Evolutionary conservation across 1,139 yeast genomes (phyloP).

Genomic region (Protomyces lactucae-debilis): DNA sequence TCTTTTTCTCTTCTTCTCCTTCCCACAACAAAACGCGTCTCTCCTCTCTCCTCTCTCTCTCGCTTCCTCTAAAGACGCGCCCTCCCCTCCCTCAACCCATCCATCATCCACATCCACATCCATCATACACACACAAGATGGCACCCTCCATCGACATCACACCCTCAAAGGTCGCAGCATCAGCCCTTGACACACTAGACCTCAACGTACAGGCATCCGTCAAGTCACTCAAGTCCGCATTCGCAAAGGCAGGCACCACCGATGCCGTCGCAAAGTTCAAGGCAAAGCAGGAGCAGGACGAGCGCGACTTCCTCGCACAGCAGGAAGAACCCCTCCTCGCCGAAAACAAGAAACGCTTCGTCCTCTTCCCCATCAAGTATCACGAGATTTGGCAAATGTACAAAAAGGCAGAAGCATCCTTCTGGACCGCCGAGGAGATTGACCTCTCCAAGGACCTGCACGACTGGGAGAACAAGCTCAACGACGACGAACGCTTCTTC

Average conservation of each 20-base stretch:
- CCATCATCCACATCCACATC: background rate
- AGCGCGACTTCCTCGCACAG: constrained; percentile 7
- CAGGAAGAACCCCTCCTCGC: constrained; percentile 66
- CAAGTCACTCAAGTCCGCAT: constrained; percentile 19
- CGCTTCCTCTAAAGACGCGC: background rate
- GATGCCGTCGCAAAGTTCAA: constrained; percentile 24
- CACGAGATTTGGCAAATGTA: constrained; percentile 99
- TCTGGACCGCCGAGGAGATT: constrained; percentile 99
- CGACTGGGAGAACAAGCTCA: constrained; percentile 85
- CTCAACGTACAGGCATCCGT: constrained; percentile 18
- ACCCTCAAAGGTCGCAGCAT: constrained; percentile 25
- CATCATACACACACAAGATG: background rate
- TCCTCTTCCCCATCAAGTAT: constrained; percentile 93
- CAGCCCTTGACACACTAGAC: constrained; percentile 16
- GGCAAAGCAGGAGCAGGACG: constrained; percentile 21
- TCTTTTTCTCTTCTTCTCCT: background rate
- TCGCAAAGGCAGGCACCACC: constrained; percentile 18
- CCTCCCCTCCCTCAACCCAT: background rate
- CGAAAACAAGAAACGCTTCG: constrained; percentile 88
- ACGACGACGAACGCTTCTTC: constrained; percentile 84
- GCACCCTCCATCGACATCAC: constrained; percentile 19
- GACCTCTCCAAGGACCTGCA: constrained; percentile 84
- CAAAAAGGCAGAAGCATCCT: constrained; percentile 97
- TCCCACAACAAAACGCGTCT: background rate
- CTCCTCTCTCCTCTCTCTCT: background rate